These are phyloP conservation scores for Fusarium sp. DNA, from an alignment of 2,329 filamentous ascomycete species.

Conservation along the genomic window DNA sequence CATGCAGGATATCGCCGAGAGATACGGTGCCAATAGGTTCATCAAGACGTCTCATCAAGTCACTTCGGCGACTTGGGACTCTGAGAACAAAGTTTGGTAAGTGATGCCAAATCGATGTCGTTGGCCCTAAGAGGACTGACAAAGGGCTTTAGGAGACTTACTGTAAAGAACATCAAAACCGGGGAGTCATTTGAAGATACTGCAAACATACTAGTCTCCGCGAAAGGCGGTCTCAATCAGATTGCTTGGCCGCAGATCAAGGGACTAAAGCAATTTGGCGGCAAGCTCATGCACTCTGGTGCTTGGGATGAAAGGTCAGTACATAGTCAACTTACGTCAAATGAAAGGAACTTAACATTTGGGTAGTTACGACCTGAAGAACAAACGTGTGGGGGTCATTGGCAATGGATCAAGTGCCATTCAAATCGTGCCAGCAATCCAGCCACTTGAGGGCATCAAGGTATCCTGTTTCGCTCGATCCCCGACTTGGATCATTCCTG, in stretches of 20 bases:
- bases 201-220: neutral
- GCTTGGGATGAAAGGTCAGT: neutral
- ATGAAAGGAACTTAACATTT: rapidly evolving
- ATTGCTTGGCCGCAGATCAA: neutral
- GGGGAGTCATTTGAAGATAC: neutral
- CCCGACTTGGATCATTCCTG: neutral
- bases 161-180: neutral
- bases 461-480: neutral
- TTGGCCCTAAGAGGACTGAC: neutral
- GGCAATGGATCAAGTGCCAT: neutral
- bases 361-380: neutral
- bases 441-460: neutral
- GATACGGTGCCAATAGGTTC: neutral
- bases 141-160: neutral
- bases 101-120: neutral
- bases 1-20: neutral
- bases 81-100: neutral
- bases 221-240: neutral
- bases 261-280: neutral
- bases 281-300: neutral
- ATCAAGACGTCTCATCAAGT: neutral
- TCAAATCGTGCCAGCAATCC: neutral
- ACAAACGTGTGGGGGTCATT: neutral
- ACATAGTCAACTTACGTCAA: rapidly evolving
- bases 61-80: neutral